Conservation (phyloP, 2,329 filamentous ascomycete species). For the Fusarium sp. region DNA sequence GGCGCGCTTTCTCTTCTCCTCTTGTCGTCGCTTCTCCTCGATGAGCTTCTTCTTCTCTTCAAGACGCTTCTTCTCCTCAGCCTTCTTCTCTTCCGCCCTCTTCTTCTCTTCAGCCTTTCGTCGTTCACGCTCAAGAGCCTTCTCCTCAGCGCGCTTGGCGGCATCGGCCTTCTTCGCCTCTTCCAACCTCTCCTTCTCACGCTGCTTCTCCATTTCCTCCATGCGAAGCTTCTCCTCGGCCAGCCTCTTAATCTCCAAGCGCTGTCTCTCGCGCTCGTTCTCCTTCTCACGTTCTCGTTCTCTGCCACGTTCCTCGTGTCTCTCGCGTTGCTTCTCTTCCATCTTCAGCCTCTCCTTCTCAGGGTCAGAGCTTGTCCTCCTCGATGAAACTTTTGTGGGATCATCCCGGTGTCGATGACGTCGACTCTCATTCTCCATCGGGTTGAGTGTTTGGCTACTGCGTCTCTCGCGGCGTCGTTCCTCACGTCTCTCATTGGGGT, state of each 20-base stretch:
- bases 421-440: constrained; percentile 13
- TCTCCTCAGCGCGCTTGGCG: constrained; percentile 7
- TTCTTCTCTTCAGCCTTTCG: constrained; percentile 14
- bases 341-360: constrained; percentile 23
- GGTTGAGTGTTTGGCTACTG: constrained; percentile 9
- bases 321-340: constrained; percentile 6
- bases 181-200: constrained; percentile 7
- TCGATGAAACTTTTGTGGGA: constrained; percentile 4
- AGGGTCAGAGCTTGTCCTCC: constrained; percentile 3
- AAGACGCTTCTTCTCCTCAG: constrained; percentile 6
- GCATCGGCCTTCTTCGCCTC: constrained; percentile 8
- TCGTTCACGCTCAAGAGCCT: not conserved
- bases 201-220: constrained; percentile 20
- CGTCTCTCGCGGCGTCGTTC: constrained; percentile 10
- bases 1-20: constrained; percentile 14
- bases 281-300: constrained; percentile 25
- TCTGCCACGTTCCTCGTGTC: constrained; percentile 9
- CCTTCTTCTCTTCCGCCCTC: constrained; percentile 12
- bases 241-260: constrained; percentile 18
- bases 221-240: constrained; percentile 11
- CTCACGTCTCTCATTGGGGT: constrained; percentile 4
- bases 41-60: constrained; percentile 20
- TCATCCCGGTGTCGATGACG: constrained; percentile 7
- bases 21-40: constrained; percentile 12
- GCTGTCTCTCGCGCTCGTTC: constrained; percentile 15